Evolutionary conservation across 2,329 filamentous ascomycete genomes (phyloP), one percentile per base, ranked within the genome.

Genomic region (Stemphylium lycopersici): DNA sequence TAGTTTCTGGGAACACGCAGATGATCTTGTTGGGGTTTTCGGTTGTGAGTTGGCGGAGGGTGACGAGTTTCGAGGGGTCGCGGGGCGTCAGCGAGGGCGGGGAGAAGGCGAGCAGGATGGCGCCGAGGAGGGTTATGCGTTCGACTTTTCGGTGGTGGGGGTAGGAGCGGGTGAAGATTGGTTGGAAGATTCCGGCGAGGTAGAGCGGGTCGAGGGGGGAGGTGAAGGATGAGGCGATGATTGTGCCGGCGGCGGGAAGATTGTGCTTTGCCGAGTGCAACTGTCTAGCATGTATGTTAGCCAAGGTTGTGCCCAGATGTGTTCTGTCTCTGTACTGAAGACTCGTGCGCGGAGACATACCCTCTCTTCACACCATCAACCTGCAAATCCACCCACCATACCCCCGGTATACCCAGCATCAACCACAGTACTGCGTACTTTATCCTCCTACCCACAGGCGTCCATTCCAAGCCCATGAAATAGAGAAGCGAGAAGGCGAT

Each of bases 381-480:
- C 76, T 97, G 93, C n/a, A 99, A 81, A 76, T 99, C 95, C 52
- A 97, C 88, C 93, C 93, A 98, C 92, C 93, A 98, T 53, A 99
- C 90, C 24, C 95, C 93, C 0, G 93, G 91, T 55, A 96, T 89
- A 33, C 87, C 89, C 65, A 99, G 84, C 62, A 98, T 84, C 56
- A 87, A 84, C 93, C 95, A 98, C 48, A 98, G 79, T 43, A 91
- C 86, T 11, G 90, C 86, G 78, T 98, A 98, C 69, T 91, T 91
- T 38, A 87, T 78, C 31, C 87, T 69, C 7, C 83, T 82, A 1
- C 86, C 86, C 8, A 89, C 81, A 0, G 92, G 92, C 12, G 96
- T 84, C 83, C 88, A 90, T 78, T 93, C 90, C 48, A 98, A 83
- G 56, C 96, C 68, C 56, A 90, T 72, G 73, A 98, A 95, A 78